Base-by-base conservation (phyloP, 805 yeast species). In the Sporopachydermia lactativora region DNA sequence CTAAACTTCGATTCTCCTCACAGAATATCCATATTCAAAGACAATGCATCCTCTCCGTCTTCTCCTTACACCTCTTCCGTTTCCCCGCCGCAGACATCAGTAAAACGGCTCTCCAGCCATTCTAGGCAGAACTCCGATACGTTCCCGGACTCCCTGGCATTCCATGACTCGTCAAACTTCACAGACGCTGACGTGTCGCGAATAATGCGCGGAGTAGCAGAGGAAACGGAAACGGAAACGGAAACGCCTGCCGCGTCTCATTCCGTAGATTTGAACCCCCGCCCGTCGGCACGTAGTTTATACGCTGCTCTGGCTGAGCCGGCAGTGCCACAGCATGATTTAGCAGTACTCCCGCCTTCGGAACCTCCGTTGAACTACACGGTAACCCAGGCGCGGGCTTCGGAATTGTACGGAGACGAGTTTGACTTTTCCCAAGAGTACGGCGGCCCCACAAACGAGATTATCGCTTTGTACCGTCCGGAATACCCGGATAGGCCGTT, bases 101-200 rank as follows among this genome's bases (percentile, higher is more conserved):
- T 24, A 8, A 8, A n/a, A 24, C 8, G n/a, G n/a, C n/a, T 24
- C 8, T 24, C 31, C 13, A n/a, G n/a, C n/a, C 31, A 24, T 24
- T 8, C 31, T 8, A 8, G 31, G n/a, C 8, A 8, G 8, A n/a
- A 8, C n/a, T 24, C 31, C n/a, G 31, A 24, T 24, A 8, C 31
- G n/a, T 24, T 24, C n/a, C 31, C 31, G 8, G 31, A 24, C n/a
- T 24, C 31, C n/a, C n/a, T 24, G n/a, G 31, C 31, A n/a, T 24
- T 24, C n/a, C 31, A 24, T 24, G 31, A 24, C n/a, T 24, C 31
- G n/a, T 24, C 31, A 8, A 24, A 24, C n/a, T 24, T 24, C n/a
- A n/a, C n/a, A 8, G 31, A 24, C 31, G 13, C n/a, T 8, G 31
- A 24, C 31, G n/a, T 8, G 8, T 24, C n/a, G 31, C 8, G n/a